phyloP scores from a whole-genome alignment of 2,329 filamentous ascomycete species.

The Stagonosporopsis vannaccii region DNA sequence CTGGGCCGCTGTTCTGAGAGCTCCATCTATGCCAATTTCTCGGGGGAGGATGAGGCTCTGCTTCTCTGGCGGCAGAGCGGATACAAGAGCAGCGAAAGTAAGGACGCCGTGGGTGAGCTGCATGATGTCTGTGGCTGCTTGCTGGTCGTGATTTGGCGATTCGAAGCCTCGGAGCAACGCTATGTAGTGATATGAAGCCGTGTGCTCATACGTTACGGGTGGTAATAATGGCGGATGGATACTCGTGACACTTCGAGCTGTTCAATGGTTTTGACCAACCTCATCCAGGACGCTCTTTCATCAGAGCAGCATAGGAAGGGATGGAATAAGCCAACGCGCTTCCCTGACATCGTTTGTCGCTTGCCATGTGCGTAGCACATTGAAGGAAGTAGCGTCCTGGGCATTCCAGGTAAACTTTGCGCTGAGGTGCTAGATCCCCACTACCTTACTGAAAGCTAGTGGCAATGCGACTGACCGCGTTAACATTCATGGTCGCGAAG shows the following conservation, averaged over 20 bases:
- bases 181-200: neutral
- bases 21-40: neutral
- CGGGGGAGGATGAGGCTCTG: neutral
- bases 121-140: conserved; percentile 2
- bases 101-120: conserved; percentile 4
- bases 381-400: neutral
- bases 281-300: neutral
- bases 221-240: conserved; percentile 1
- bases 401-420: conserved; percentile 1
- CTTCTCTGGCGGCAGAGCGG: conserved; percentile 13
- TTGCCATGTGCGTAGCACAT: conserved; percentile 2
- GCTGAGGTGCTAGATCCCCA: neutral
- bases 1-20: neutral
- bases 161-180: neutral
- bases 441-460: conserved; percentile 7
- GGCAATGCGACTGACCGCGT: conserved; percentile 7
- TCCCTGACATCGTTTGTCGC: conserved; percentile 4
- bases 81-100: neutral
- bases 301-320: conserved; percentile 2
- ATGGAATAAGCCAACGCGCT: neutral
- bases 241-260: neutral
- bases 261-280: neutral
- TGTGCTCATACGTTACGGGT: neutral
- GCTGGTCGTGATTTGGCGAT: neutral
- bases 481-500: neutral